A percentile compares a stretch with the other conserved stretches of the same genome.
phyloP scores from a whole-genome alignment of 495 filamentous ascomycete species.

The Sordaria brevicollis region DNA sequence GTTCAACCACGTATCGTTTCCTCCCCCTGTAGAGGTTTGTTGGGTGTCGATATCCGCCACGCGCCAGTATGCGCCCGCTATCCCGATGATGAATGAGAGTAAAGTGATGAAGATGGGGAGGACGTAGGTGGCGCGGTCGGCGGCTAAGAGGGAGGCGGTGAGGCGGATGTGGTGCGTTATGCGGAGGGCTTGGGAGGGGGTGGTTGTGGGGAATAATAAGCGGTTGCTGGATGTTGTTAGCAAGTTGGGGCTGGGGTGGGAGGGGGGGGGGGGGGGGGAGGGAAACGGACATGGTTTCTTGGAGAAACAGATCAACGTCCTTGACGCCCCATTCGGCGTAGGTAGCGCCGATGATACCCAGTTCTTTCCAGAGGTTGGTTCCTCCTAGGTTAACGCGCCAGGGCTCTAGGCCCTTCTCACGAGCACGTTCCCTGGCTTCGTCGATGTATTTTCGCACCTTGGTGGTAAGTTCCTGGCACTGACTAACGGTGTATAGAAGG shows the following conservation, averaged over 20 bases:
- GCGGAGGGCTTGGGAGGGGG: too few relatives aligned
- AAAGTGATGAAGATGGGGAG: constrained; percentile 7
- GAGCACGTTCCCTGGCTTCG: background rate
- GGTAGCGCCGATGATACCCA: background rate
- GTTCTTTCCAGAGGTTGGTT: background rate
- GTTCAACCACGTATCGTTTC: constrained; percentile 1
- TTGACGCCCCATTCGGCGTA: constrained; percentile 3
- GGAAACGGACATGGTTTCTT: background rate
- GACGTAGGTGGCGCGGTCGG: constrained; percentile 4
- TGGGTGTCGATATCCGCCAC: constrained; percentile 1
- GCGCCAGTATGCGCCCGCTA: constrained; percentile 9
- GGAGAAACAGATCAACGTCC: background rate
- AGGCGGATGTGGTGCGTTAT: background rate
- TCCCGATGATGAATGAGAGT: constrained; percentile 3
- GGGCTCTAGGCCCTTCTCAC: too few relatives aligned
- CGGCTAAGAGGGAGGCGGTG: constrained; percentile 1
- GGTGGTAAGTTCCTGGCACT: background rate
- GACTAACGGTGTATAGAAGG: background rate
- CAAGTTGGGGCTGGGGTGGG: background rate
- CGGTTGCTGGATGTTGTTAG: background rate
- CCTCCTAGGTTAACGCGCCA: too few relatives aligned
- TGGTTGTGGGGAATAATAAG: too few relatives aligned
- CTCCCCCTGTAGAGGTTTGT: background rate
- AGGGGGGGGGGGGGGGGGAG: background rate
- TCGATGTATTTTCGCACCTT: background rate